phyloP scores from a whole-genome alignment of 441 rosid species.

The Pelargonium myrrhifolium region DNA sequence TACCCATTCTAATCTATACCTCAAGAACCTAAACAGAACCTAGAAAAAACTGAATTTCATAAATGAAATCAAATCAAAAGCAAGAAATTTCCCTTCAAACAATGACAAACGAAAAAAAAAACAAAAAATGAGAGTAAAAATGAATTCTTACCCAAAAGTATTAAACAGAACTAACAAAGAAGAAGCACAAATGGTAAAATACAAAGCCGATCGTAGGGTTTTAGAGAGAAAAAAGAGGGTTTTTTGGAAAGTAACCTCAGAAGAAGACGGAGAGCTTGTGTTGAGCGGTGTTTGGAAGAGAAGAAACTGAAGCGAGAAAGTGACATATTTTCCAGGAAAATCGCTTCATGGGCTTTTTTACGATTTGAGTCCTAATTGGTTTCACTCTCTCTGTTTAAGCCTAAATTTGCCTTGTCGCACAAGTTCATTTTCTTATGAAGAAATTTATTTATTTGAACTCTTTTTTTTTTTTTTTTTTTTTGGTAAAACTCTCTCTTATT shows the following conservation, averaged over 20 bases:
- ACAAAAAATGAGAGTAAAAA: not conserved
- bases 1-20: too few species aligned
- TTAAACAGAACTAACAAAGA: not conserved
- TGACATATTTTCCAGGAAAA: constrained; percentile 27
- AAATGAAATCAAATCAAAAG: too few species aligned
- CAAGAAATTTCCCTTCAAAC: too few species aligned
- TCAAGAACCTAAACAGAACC: too few species aligned
- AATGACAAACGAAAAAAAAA: too few species aligned
- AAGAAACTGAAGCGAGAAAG: constrained; percentile 36
- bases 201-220: constrained; percentile 8
- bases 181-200: not conserved
- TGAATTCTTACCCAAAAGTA: not conserved
- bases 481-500: too few species aligned
- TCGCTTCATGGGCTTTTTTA: not conserved
- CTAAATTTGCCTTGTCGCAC: constrained; percentile 24
- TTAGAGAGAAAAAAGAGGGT: not conserved
- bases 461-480: too few species aligned
- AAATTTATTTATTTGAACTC: too few species aligned
- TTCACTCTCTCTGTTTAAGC: not conserved
- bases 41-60: too few species aligned
- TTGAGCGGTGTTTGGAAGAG: constrained; percentile 37
- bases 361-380: not conserved
- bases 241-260: constrained; percentile 32
- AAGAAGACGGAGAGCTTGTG: constrained; percentile 25
- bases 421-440: constrained; percentile 12